Evolutionary conservation across 345 rosid genomes (phyloP).

Genomic region (Microcos paniculata): DNA sequence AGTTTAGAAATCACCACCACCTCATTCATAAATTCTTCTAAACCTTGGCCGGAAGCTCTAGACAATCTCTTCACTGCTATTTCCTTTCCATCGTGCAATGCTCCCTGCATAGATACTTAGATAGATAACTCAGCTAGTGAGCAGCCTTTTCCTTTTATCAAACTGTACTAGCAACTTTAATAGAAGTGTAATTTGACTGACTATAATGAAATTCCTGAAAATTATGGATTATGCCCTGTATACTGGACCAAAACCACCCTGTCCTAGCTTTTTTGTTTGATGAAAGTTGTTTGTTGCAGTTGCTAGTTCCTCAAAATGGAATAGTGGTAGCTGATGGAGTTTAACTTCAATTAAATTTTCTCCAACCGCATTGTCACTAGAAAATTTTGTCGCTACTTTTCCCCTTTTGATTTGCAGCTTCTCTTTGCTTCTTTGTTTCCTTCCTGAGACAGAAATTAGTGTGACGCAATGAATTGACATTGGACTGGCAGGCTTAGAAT

Average conservation of each 20-base stretch:
- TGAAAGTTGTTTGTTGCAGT: conserved; percentile 38
- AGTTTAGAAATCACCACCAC: conserved; percentile 37
- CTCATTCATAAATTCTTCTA: conserved; percentile 41
- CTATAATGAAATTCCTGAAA: neutral
- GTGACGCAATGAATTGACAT: too few species aligned
- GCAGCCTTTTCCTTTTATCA: neutral
- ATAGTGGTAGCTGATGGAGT: neutral
- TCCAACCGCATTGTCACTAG: neutral
- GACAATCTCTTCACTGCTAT: conserved; percentile 40
- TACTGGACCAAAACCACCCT: conserved; percentile 44
- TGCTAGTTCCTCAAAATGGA: conserved; percentile 7
- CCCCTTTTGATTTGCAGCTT: neutral
- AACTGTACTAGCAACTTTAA: neutral
- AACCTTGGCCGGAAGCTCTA: conserved; percentile 30
- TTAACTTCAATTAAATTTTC: neutral
- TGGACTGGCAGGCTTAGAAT: too few species aligned
- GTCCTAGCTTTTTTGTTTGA: conserved; percentile 26
- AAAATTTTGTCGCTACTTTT: neutral
- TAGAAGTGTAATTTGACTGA: neutral
- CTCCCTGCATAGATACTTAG: conserved; percentile 4
- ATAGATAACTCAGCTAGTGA: neutral
- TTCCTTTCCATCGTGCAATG: conserved; percentile 29
- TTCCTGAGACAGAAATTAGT: too few species aligned
- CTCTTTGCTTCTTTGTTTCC: too few species aligned
- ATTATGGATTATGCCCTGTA: conserved; percentile 27